Conservation (phyloP, 2,329 filamentous ascomycete genomes). For the Penicillium sumatraense region DNA sequence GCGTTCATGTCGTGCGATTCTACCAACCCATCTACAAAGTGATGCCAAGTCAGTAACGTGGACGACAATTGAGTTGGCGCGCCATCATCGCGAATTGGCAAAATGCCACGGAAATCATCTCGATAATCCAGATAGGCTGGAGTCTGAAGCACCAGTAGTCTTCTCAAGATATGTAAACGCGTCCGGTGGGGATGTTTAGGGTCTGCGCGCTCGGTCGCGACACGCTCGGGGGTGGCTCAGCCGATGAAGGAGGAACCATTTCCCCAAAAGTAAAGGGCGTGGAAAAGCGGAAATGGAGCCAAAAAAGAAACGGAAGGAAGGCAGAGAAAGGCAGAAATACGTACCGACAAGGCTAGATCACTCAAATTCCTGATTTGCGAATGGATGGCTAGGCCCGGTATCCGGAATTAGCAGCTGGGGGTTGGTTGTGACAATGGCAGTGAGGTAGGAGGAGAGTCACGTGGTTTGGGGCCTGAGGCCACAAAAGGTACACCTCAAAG, state of each 20-base stretch:
- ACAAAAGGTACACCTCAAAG: slow-evolving; percentile 2
- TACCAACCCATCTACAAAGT: slow-evolving; percentile 51
- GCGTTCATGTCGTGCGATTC: slow-evolving; percentile 56
- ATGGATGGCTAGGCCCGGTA: slow-evolving; percentile 41
- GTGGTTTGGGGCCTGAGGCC: slow-evolving; percentile 29
- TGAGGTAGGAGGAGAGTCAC: slow-evolving; percentile 35
- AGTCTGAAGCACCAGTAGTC: slow-evolving; percentile 3
- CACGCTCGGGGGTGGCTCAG: slow-evolving; percentile 18
- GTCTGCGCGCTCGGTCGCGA: slow-evolving; percentile 30
- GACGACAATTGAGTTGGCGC: slow-evolving; percentile 6
- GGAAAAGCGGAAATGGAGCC: neutral
- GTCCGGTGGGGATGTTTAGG: slow-evolving; percentile 25
- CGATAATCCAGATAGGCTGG: slow-evolving; percentile 20
- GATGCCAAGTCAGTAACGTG: slow-evolving; percentile 21
- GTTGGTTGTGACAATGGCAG: slow-evolving; percentile 25
- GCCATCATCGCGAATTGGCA: slow-evolving; percentile 29
- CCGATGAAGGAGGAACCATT: neutral
- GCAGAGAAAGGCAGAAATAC: slow-evolving; percentile 28
- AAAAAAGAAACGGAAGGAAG: slow-evolving; percentile 11
- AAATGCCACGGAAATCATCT: slow-evolving; percentile 12
- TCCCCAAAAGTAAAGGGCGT: neutral
- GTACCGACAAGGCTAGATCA: slow-evolving; percentile 49
- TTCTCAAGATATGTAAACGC: slow-evolving; percentile 18
- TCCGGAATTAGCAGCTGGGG: slow-evolving; percentile 38
- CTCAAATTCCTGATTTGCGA: slow-evolving; percentile 44